Conservation (phyloP, 2,329 filamentous ascomycete species). For the Penicillium sp. region DNA sequence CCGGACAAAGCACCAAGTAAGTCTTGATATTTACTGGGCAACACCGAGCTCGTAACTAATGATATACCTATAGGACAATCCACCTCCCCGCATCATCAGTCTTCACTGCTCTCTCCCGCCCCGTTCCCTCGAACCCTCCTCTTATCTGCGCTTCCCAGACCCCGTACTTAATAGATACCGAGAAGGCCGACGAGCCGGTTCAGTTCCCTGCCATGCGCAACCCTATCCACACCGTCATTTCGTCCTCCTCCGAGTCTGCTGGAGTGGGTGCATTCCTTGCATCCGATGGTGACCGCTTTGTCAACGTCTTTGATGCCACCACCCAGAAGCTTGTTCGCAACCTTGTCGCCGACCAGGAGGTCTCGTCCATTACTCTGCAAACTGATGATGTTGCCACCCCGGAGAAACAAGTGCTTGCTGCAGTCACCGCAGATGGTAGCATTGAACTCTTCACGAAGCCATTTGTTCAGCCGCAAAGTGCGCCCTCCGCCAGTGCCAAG, state of each 20-base stretch:
- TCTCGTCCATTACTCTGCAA: constrained; percentile 40
- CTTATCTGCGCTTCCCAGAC: constrained; percentile 53
- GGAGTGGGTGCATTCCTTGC: constrained; percentile 46
- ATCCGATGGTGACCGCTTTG: constrained; percentile 50
- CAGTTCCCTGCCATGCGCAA: constrained; percentile 51
- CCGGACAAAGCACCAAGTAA: constrained; percentile 45
- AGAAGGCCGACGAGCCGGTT: constrained; percentile 38
- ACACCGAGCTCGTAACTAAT: constrained; percentile 16
- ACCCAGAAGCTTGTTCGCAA: constrained; percentile 46
- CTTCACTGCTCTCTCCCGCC: constrained; percentile 42
- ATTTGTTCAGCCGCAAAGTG: constrained; percentile 38
- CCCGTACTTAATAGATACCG: constrained; percentile 46
- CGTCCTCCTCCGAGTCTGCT: constrained; percentile 39
- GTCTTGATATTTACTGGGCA: constrained; percentile 5
- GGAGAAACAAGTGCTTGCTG: constrained; percentile 46
- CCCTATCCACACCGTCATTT: constrained; percentile 47
- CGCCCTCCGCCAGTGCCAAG: constrained; percentile 41
- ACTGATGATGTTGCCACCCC: constrained; percentile 19
- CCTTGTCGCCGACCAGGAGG: constrained; percentile 50
- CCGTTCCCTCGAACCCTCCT: constrained; percentile 41
- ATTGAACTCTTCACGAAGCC: constrained; percentile 52
- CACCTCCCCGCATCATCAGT: constrained; percentile 42
- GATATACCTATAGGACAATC: constrained; percentile 37
- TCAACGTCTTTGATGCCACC: constrained; percentile 49
- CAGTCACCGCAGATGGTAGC: constrained; percentile 48